Evolutionary conservation across 139 green algal genomes (phyloP), one percentile per base, ranked within the genome.

Genomic region (Tetradesmus obliquus): DNA sequence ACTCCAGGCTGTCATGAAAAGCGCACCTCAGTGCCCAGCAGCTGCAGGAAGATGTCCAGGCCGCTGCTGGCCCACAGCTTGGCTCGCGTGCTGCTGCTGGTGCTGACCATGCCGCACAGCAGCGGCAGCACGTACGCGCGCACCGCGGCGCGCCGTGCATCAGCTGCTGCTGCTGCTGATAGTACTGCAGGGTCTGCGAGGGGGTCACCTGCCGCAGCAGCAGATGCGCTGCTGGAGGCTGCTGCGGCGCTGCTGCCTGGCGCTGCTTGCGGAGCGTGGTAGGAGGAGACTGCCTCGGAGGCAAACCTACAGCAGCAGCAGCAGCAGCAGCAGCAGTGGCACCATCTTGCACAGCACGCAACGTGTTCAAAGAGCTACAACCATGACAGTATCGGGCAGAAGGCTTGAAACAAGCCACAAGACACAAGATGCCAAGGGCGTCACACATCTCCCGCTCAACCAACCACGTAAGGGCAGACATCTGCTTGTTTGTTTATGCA

Each of bases 21-120:
- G n/a, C n/a, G 24, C 82, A 6, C 86, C 86, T 90, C 86, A 45
- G 71, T 90, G 9, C 91, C 90, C 32, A 98, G 96, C 60, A 98
- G 94, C 10, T 92, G 71, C 88, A 98, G 92, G 90, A 98, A 95
- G 2, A 97, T 89, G 54, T 97, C 96, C 55, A 97, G 84, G n/a
- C 94, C 96, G 54, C 94, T 89, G 58, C 90, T 82, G 8, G 86
- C 93, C 95, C 95, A 97, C 86, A 98, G 92, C 91, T 95, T 94
- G 20, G 88, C 91, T 0, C 96, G 92, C 4, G 94, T 96, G 88
- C 91, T 93, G 19, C 92, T 80, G 53, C 91, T 96, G 69, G 93
- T 95, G 32, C 94, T 93, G 12, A 94, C 95, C 93, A 98, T 93
- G 69, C 93, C 92, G 88, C 96, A 95, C 86, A 98, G 94, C 89